These are phyloP conservation scores for Prunus fruticosa DNA, from an alignment of 306 rosid species.

Conservation along the genomic window DNA sequence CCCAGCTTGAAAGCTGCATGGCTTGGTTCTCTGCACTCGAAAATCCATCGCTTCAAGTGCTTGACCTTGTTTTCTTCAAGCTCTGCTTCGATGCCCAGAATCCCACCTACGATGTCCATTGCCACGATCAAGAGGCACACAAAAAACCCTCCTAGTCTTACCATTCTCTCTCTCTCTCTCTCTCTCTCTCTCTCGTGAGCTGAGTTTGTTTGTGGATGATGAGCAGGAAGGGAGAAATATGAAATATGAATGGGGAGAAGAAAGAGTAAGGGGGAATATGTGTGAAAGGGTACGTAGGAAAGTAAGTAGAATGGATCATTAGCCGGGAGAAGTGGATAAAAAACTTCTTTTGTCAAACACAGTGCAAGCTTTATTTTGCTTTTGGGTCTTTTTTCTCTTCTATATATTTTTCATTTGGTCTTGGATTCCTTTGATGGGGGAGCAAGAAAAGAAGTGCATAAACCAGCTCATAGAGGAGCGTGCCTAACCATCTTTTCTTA, in stretches of 20 bases:
- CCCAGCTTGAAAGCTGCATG: constrained; percentile 78
- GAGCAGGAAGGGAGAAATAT: neutral
- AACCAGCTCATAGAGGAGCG: constrained; percentile 55
- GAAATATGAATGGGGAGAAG: constrained; percentile 7
- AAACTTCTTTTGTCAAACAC: constrained; percentile 51
- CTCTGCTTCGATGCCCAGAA: constrained; percentile 90
- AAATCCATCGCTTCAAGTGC: constrained; percentile 78
- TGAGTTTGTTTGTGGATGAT: constrained; percentile 8
- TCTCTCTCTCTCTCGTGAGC: neutral
- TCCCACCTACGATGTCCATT: constrained; percentile 82
- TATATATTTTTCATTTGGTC: constrained; percentile 18
- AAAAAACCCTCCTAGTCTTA: constrained; percentile 50
- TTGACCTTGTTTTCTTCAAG: constrained; percentile 85
- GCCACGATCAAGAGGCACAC: constrained; percentile 63
- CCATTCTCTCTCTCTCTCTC: constrained; percentile 39
- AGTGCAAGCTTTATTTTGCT: constrained; percentile 33
- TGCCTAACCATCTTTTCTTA: constrained; percentile 3
- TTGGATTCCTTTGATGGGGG: constrained; percentile 66
- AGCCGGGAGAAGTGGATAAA: constrained; percentile 21
- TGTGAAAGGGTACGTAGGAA: constrained; percentile 4
- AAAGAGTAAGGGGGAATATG: neutral
- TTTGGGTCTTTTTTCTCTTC: constrained; percentile 27
- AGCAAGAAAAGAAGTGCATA: constrained; percentile 54
- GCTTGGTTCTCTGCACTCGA: constrained; percentile 94
- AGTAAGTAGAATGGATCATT: neutral